Conservation (phyloP, 2,329 filamentous ascomycete genomes). For the Cladosporium halotolerans region DNA sequence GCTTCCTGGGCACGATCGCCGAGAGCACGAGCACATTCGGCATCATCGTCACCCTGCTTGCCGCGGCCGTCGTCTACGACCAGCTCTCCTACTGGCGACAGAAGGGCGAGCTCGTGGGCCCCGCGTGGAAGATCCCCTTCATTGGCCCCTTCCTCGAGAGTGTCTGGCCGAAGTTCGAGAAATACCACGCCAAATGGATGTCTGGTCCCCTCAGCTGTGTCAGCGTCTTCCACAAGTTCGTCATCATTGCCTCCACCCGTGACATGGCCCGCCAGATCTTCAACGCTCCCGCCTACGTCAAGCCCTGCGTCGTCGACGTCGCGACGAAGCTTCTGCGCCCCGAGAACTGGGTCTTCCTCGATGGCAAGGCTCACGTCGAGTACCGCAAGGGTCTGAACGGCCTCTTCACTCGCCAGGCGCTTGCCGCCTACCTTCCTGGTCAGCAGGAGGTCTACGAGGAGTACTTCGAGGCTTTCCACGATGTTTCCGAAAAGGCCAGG, state of each 20-base stretch:
- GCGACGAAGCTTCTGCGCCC: conserved; percentile 88
- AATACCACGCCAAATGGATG: conserved; percentile 88
- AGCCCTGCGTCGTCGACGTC: conserved; percentile 92
- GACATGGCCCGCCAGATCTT: conserved; percentile 96
- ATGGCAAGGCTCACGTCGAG: conserved; percentile 90
- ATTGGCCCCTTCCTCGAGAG: conserved; percentile 93
- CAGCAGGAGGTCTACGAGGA: conserved; percentile 87
- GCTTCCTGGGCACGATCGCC: conserved; percentile 50
- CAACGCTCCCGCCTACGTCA: conserved; percentile 86
- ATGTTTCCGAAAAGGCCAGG: conserved; percentile 51
- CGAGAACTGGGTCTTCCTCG: conserved; percentile 95
- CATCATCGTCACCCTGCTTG: conserved; percentile 62
- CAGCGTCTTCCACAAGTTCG: conserved; percentile 99
- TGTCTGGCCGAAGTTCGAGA: conserved; percentile 81
- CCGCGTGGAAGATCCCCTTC: conserved; percentile 44
- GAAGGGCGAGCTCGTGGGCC: conserved; percentile 43
- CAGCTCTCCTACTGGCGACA: conserved; percentile 53
- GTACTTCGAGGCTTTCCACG: conserved; percentile 75
- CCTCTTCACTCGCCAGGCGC: conserved; percentile 84
- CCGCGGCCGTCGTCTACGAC: conserved; percentile 73
- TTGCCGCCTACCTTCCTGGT: conserved; percentile 81
- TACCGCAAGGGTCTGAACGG: conserved; percentile 95
- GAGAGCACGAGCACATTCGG: conserved; percentile 59
- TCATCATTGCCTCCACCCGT: conserved; percentile 90
- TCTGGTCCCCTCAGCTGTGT: conserved; percentile 92